Evolutionary conservation across 164 flowering plant species (phyloP).

Genomic region (Tetracentron sinense): DNA sequence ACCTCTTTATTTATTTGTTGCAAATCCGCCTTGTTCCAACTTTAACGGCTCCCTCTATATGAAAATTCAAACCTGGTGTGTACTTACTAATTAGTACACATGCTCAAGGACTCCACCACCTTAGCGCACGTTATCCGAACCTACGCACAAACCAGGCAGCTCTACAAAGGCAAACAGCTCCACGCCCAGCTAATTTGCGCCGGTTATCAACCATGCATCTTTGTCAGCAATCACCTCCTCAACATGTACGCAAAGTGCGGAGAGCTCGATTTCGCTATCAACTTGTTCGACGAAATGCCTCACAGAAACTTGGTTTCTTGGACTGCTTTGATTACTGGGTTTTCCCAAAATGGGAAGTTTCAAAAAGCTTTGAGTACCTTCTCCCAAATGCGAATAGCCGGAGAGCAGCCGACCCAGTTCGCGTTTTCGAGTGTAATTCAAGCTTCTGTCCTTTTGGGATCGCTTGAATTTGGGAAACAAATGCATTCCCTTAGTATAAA

Average conservation of each 20-base stretch:
- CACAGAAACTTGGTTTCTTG: conserved; percentile 52
- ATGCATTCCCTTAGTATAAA: conserved; percentile 46
- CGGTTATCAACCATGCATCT: conserved; percentile 27
- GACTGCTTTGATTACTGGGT: conserved; percentile 54
- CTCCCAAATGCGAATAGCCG: conserved; percentile 32
- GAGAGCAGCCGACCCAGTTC: conserved; percentile 43
- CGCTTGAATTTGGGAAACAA: conserved; percentile 28
- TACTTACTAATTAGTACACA: neutral
- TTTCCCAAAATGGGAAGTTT: conserved; percentile 33
- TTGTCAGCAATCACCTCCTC: conserved; percentile 43
- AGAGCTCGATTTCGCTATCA: conserved; percentile 26
- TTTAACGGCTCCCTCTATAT: neutral
- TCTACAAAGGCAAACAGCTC: conserved; percentile 39
- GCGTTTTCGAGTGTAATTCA: conserved; percentile 47
- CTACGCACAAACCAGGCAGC: conserved; percentile 29
- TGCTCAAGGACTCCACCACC: conserved; percentile 24
- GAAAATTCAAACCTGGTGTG: neutral
- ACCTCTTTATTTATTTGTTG: neutral
- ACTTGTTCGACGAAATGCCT: conserved; percentile 60
- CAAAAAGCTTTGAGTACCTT: conserved; percentile 32
- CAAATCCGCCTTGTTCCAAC: neutral
- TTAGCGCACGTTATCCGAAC: conserved; percentile 31
- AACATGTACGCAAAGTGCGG: conserved; percentile 52
- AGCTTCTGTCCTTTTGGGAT: conserved; percentile 32
- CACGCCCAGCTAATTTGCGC: conserved; percentile 39